These are phyloP conservation scores for Lodderomyces oxycetoniae DNA, from an alignment of 1,139 yeast species.

Conservation along the genomic window DNA sequence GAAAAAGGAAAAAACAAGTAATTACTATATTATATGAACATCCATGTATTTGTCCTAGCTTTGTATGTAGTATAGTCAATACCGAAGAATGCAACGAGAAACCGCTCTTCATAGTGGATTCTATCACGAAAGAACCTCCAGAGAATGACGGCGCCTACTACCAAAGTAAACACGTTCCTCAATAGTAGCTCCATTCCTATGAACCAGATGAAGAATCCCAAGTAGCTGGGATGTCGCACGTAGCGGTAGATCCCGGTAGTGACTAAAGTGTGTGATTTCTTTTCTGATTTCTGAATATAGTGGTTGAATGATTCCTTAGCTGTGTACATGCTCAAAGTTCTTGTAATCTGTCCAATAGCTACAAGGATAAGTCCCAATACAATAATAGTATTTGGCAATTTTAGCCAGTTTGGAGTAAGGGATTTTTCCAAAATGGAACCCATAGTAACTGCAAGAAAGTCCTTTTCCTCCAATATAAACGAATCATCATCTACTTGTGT, in stretches of 20 bases:
- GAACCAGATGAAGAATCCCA: conserved; percentile 94
- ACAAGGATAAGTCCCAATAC: conserved; percentile 45
- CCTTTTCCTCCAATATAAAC: conserved; percentile 70
- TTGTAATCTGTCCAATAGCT: conserved; percentile 56
- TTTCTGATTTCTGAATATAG: conserved; percentile 53
- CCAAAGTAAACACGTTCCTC: conserved; percentile 40
- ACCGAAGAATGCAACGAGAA: conserved; percentile 65
- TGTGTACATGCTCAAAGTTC: conserved; percentile 80
- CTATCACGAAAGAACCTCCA: conserved; percentile 66
- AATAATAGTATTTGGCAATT: conserved; percentile 8
- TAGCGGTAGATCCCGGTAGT: conserved; percentile 65
- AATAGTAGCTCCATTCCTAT: conserved; percentile 74
- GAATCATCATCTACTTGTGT: conserved; percentile 67
- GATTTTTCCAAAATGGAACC: conserved; percentile 24
- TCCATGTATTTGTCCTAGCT: conserved; percentile 11
- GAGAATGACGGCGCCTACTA: conserved; percentile 34
- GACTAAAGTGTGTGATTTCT: conserved; percentile 57
- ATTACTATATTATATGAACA: conserved; percentile 9
- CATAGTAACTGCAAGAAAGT: conserved; percentile 60
- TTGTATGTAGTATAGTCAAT: conserved; percentile 54
- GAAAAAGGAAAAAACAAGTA: conserved; percentile 1
- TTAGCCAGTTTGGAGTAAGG: background rate
- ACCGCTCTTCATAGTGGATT: conserved; percentile 65
- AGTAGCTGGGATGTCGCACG: conserved; percentile 84
- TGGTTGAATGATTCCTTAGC: conserved; percentile 91